Evolutionary conservation across 192 early-diverging fungal genomes (phyloP), one percentile per base, ranked within the genome.

Genomic region (Umbelopsis sp.): DNA sequence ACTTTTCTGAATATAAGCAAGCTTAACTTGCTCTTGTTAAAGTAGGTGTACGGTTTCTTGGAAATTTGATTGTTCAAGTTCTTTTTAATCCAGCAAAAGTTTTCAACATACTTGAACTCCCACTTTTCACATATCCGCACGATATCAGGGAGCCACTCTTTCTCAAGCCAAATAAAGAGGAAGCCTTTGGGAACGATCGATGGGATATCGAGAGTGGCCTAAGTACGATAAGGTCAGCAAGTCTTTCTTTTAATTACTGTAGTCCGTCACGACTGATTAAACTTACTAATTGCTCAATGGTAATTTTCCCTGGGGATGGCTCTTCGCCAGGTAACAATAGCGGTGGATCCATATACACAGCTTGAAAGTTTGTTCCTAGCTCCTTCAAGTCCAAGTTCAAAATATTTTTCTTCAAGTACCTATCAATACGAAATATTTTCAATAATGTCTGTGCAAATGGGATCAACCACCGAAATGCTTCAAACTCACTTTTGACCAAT

Each of bases 81-180:
- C 56, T 91, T 84, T 69, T 95, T 95, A 74, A 97, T 93, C 96
- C 96, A 98, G 77, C 92, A 93, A 83, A 98, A 96, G 83, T 97
- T 98, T 75, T 97, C 96, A 0, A 97, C 94, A 74, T 98, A 98
- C 52, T 93, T 91, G 83, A 96, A 93, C 2, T 90, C 88, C 95
- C 96, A 96, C 38, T 67, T 77, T 49, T 92, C 89, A 8, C 89
- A 85, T 34, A 93, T 82, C 38, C 77, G 81, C 25, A 95, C 86
- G 68, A 98, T 90, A 26, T 90, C 83, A 20, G 92, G 95, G 20
- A 95, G 81, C 72, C 91, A 88, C 79, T 98, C 96, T 79, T 98
- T 98, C 77, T 97, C 95, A 38, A 90, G 82, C 96, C 96, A 98
- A 17, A 96, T 91, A 73, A 98, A 97, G 24, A 98, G 75, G 77